Conservation (phyloP, 2,329 filamentous ascomycete genomes). For the Mycosphaerelloides madeirae region DNA sequence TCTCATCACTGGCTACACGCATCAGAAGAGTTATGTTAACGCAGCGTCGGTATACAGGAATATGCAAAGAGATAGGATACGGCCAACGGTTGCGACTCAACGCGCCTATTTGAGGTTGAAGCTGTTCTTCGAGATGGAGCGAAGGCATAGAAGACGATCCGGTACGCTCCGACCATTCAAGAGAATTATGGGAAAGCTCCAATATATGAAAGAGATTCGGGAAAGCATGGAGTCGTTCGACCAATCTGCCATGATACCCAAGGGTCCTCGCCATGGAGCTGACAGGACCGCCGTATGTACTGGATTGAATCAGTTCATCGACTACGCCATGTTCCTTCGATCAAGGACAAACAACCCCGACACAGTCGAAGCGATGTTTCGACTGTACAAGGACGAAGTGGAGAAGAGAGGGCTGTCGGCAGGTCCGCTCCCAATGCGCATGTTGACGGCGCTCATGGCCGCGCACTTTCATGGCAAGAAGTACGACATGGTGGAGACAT, state of each 20-base stretch:
- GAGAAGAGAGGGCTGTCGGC: constrained; percentile 4
- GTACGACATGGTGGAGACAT: constrained; percentile 57
- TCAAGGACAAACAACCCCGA: constrained; percentile 43
- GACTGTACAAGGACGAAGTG: constrained; percentile 41
- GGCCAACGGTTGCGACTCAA: constrained; percentile 41
- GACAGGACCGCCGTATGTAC: constrained; percentile 8
- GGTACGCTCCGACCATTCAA: no score
- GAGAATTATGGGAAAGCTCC: no score
- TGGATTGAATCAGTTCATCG: constrained; percentile 45
- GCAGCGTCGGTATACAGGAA: constrained; percentile 47
- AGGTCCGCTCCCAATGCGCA: constrained; percentile 19
- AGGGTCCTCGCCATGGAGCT: constrained; percentile 5
- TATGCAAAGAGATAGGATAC: constrained; percentile 40
- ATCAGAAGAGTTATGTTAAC: constrained; percentile 39
- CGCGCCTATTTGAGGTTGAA: constrained; percentile 38
- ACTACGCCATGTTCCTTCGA: constrained; percentile 54
- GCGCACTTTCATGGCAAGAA: constrained; percentile 56
- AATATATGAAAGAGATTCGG: no score
- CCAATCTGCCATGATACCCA: constrained; percentile 2
- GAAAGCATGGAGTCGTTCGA: no score
- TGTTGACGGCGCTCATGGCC: constrained; percentile 65
- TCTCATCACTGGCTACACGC: constrained; percentile 48
- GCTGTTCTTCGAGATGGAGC: constrained; percentile 31
- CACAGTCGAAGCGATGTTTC: constrained; percentile 53
- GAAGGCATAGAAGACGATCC: constrained; percentile 24